Percentiles rank a stretch among this genome's conserved stretches.
Conservation (phyloP, 306 rosid genomes). For the Dalbergia oliveri region DNA sequence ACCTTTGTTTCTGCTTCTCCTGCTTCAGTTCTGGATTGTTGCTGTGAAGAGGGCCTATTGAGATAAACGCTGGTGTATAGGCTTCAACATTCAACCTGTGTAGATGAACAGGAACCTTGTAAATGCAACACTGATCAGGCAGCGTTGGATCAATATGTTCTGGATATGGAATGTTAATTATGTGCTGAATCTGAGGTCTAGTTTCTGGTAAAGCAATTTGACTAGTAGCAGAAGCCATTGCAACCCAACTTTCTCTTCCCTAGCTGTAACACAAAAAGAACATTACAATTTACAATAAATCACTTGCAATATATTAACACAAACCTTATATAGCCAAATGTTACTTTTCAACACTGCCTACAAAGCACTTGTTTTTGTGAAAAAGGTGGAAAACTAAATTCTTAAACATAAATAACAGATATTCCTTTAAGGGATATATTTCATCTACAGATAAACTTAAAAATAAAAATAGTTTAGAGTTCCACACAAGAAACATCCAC, state of each 20-base stretch:
- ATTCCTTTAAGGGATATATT: not conserved
- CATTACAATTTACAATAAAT: not conserved
- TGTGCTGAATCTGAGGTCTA: constrained; percentile 35
- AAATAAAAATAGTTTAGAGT: not conserved
- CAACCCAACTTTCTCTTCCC: constrained; percentile 16
- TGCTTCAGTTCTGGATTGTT: constrained; percentile 32
- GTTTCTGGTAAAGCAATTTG: not conserved
- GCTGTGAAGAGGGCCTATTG: constrained; percentile 48
- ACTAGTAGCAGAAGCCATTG: constrained; percentile 34
- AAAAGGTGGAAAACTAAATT: not conserved
- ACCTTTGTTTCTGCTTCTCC: constrained; percentile 43
- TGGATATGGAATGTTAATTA: constrained; percentile 34
- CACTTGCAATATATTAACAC: constrained; percentile 13
- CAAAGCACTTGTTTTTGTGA: too few species aligned
- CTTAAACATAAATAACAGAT: not conserved
- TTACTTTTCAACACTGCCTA: not conserved
- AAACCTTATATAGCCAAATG: not conserved
- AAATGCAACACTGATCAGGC: constrained; percentile 42
- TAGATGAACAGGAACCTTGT: constrained; percentile 47
- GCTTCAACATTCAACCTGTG: constrained; percentile 31
- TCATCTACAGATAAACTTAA: not conserved
- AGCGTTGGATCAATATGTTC: constrained; percentile 21
- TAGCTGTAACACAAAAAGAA: not conserved
- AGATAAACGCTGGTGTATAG: constrained; percentile 44
- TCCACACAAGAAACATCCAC: not conserved